Evolutionary conservation across 108 stramenopile species (phyloP), one percentile per base, ranked within the genome.

Genomic region (Discostella stelligeroides): DNA sequence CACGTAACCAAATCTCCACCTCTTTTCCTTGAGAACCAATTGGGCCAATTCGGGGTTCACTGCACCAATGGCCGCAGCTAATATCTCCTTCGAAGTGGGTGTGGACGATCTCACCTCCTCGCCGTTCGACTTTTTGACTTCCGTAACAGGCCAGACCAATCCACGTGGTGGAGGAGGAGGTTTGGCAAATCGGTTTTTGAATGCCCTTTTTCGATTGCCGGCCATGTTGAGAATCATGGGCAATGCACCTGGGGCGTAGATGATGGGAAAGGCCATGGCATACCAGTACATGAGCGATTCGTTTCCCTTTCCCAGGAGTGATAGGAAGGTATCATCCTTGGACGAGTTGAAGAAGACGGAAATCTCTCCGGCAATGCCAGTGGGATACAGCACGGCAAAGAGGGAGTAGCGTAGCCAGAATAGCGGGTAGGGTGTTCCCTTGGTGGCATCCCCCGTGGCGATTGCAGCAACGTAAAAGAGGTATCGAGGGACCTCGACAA

Each of bases 321-420:
- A 72, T 18, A 64, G 60, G 51, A 92, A 91, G 7, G 46, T 63
- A 10, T 66, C 60, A 67, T 86, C 85, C 46, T 80, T 83, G 30
- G 87, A 83, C n/a, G 90, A 84, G 20, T 64, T 63, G 65, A 89
- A 66, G 65, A 91, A 93, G 59, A 92, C 90, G 41, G 88, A 75
- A 17, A 95, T 51, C 70, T 98, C 97, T 34, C 98, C 98, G 0
- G 87, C 73, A 79, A 98, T 98, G 30, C 98, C 98, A 12, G 94
- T 94, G 18, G 98, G 97, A 79, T 98, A 98, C 14, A 98, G 83
- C 23, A 97, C 67, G 57, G 90, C 90, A 76, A 98, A 98, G 29
- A 97, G 79, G 39, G 95, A 95, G 81, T 99, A 99, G 11, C 98
- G 89, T 20, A 98, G 83, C 93, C 91, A 99, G 70, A 98, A 98